These are phyloP conservation scores for Dictyostelium brefeldianum DNA, from an alignment of 78 protist genomes.

Conservation along the genomic window DNA sequence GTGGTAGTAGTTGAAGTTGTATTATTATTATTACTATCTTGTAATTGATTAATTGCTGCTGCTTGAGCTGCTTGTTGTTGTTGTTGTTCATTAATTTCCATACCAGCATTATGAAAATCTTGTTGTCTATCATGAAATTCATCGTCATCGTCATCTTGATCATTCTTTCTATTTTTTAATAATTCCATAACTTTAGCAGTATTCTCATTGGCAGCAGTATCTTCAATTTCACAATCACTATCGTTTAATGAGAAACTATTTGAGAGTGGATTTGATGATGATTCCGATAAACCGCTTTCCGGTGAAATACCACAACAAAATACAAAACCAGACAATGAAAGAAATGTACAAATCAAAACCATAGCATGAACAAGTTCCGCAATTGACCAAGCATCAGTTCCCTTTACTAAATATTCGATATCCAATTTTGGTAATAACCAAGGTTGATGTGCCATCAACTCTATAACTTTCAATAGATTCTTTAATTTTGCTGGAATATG, in stretches of 20 bases:
- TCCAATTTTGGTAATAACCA: slow-evolving; percentile 85
- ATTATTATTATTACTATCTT: slow-evolving; percentile 9
- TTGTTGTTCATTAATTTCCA: neutral
- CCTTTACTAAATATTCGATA: slow-evolving; percentile 80
- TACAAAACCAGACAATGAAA: slow-evolving; percentile 87
- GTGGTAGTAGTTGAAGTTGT: slow-evolving; percentile 12
- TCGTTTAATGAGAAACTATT: slow-evolving; percentile 49
- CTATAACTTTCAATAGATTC: slow-evolving; percentile 75
- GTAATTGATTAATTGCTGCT: neutral
- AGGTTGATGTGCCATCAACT: slow-evolving; percentile 89
- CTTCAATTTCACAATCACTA: slow-evolving; percentile 77
- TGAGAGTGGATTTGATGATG: neutral
- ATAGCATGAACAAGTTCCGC: slow-evolving; percentile 89
- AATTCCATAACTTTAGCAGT: slow-evolving; percentile 72
- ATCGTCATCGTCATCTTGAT: slow-evolving; percentile 36
- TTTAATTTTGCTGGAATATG: slow-evolving; percentile 84
- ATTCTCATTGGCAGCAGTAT: slow-evolving; percentile 42
- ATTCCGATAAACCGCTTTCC: slow-evolving; percentile 73
- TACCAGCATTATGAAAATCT: slow-evolving; percentile 76
- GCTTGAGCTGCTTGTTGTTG: neutral
- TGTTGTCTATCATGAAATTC: slow-evolving; percentile 47
- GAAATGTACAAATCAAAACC: slow-evolving; percentile 83
- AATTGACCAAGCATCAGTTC: slow-evolving; percentile 88
- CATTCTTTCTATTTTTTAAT: slow-evolving; percentile 30
- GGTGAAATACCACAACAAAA: slow-evolving; percentile 84